Base-by-base conservation (phyloP, 495 filamentous ascomycete genomes). In the Bryoglossum gracile region DNA sequence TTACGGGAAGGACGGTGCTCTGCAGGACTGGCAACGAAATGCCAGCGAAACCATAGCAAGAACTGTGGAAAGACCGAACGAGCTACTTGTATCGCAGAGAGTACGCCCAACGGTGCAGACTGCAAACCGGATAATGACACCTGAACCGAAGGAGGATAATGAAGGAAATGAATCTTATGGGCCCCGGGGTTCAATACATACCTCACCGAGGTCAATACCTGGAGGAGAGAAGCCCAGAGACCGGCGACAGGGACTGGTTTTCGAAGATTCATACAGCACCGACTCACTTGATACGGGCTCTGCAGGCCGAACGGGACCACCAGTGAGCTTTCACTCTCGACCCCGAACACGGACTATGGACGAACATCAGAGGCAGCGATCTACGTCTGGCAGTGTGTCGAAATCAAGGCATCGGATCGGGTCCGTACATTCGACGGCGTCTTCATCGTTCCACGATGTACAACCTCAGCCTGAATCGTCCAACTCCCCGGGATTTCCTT, bases 291-390 rank as follows among this genome's bases (percentile, higher is more conserved):
- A 60, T 25, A 26, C 13, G 14, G 26, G 19, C 18, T 25, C 21
- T 11, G 14, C 22, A 13, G 9, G n/a, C 42, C 34, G 48, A 1
- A 8, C 37, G 18, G 51, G 46, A 6, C 53, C 57, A 8, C 57
- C 57, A 13, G 54, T 56, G 10, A 59, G 62, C 28, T 65, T 71
- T 32, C 49, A 47, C 10, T 46, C 51, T 6, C 56, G 75, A 41
- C 71, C 73, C 17, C 62, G 74, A 30, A 79, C 73, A 14, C 69
- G 70, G 37, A 77, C 74, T 17, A 66, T 77, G 63, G 67, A 72
- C 32, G 63, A 70, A 22, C 59, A 69, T 38, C 19, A 37, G 38
- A 72, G 74, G 3, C 37, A 57, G 4, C 47, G 45, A 23, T 46
- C 51, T 18, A 19, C 71, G 22, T 57, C 68, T 19, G 54, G 51